Evolutionary conservation across 257 asterid species (phyloP).

Genomic region (Primulina huaijiensis): DNA sequence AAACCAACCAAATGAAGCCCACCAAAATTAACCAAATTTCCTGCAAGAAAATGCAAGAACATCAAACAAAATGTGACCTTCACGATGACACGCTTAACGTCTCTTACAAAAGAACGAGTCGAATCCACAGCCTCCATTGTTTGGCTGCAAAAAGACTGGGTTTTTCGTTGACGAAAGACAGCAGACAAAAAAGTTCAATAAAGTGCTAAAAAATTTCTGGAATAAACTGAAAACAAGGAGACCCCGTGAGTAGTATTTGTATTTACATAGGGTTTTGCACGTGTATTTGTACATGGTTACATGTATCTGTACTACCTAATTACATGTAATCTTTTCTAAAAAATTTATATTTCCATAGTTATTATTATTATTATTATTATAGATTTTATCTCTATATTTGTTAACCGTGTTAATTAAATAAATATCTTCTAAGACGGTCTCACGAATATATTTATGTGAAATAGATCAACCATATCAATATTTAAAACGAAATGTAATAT

Average conservation of each 20-base stretch:
- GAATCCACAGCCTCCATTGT: constrained; percentile 39
- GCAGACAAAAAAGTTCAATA: background rate
- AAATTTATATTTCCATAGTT: no score
- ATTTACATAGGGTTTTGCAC: constrained; percentile 31
- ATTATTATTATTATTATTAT: no score
- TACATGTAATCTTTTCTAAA: no score
- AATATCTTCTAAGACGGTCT: no score
- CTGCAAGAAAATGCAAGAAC: background rate
- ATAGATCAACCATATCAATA: no score
- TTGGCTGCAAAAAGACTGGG: background rate
- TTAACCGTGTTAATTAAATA: no score
- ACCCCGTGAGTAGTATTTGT: constrained; percentile 25
- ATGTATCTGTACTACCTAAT: no score
- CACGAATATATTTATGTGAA: no score
- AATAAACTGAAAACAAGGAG: constrained; percentile 21
- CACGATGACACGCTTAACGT: constrained; percentile 48
- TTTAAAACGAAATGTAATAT: no score
- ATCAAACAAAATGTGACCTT: constrained; percentile 33
- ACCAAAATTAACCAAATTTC: background rate
- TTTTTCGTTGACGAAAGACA: background rate
- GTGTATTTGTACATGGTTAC: background rate
- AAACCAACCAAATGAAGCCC: constrained; percentile 1
- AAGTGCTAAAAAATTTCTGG: background rate
- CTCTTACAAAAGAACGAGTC: constrained; percentile 45
- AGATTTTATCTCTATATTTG: no score